Evolutionary conservation across 2,329 filamentous ascomycete genomes (phyloP).

Genomic region (Sporothrix humicola): DNA sequence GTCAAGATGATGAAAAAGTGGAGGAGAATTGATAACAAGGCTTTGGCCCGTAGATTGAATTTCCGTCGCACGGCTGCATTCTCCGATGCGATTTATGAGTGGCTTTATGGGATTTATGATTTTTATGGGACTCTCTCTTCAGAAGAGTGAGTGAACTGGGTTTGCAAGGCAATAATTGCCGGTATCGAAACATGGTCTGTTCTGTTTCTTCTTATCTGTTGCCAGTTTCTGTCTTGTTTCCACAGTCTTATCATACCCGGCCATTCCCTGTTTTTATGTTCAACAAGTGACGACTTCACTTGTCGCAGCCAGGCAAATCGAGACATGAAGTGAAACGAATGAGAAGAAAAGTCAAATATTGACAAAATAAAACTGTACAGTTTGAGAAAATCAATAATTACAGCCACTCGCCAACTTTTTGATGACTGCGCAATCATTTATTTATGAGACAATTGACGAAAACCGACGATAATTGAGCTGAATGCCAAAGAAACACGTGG

Average conservation of each 20-base stretch:
- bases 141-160: background rate
- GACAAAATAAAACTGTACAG: background rate
- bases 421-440: background rate
- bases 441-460: background rate
- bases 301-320: background rate
- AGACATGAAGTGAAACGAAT: background rate
- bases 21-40: background rate
- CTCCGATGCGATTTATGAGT: background rate
- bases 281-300: background rate
- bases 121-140: background rate
- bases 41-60: constrained; percentile 19
- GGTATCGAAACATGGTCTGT: background rate
- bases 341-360: too few relatives aligned
- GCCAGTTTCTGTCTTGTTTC: too few relatives aligned
- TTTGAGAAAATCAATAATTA: background rate
- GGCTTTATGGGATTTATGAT: background rate
- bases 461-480: background rate
- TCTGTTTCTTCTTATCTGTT: background rate
- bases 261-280: constrained; percentile 9
- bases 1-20: background rate
- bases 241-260: background rate
- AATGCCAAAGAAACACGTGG: constrained; percentile 1
- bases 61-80: constrained; percentile 16
- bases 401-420: background rate
- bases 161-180: background rate